Conservation (phyloP, 1,139 yeast genomes). For the Kluyveromyces sp. region DNA sequence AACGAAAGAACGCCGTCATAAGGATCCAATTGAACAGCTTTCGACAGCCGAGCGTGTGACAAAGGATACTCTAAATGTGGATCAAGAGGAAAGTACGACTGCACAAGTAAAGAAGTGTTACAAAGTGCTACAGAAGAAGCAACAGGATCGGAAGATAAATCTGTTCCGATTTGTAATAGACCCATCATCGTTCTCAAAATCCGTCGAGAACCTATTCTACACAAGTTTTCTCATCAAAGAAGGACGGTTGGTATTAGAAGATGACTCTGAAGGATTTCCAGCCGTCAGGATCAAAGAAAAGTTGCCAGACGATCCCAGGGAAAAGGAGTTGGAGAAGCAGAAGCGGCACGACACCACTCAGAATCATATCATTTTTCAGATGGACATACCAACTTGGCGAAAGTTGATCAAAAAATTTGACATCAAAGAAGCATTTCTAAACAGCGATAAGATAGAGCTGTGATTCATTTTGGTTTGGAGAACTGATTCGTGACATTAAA, state of each 20-base stretch:
- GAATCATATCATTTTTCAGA: constrained; percentile 63
- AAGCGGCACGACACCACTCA: constrained; percentile 31
- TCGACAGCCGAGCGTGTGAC: constrained; percentile 52
- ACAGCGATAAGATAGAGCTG: not conserved
- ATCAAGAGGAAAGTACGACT: constrained; percentile 52
- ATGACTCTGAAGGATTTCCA: constrained; percentile 48
- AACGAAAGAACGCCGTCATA: constrained; percentile 34
- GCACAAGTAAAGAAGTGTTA: constrained; percentile 49
- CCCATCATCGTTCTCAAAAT: constrained; percentile 68
- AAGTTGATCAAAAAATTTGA: constrained; percentile 42
- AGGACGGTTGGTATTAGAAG: constrained; percentile 51
- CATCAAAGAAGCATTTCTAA: constrained; percentile 48
- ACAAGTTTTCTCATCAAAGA: constrained; percentile 74
- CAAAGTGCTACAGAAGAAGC: constrained; percentile 33
- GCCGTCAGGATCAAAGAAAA: constrained; percentile 30
- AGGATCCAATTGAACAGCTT: constrained; percentile 39
- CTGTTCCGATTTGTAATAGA: constrained; percentile 63
- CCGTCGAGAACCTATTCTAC: constrained; percentile 78
- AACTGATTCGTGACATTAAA: not conserved
- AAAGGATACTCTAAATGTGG: constrained; percentile 44
- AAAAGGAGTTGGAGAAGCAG: constrained; percentile 26
- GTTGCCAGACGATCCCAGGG: constrained; percentile 24
- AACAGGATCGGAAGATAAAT: constrained; percentile 40
- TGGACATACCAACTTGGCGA: constrained; percentile 62
- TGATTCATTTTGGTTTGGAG: not conserved